Evolutionary conservation across 2,329 filamentous ascomycete species (phyloP).

Genomic region (Knoxdaviesia proteae): DNA sequence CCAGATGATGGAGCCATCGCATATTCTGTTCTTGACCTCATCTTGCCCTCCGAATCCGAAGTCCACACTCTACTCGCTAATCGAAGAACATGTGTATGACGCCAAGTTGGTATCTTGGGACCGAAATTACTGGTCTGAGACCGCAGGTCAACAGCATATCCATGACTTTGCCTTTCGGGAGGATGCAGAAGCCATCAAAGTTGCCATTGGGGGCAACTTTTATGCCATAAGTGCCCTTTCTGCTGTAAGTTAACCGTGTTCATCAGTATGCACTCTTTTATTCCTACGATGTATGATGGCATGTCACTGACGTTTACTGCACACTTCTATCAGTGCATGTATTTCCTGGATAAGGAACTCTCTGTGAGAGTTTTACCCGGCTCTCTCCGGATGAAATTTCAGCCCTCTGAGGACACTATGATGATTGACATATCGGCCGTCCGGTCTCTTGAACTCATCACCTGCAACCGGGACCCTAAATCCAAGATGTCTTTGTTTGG

Average conservation of each 20-base stretch:
- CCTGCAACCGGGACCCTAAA: slow-evolving; percentile 59
- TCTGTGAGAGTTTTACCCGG: slow-evolving; percentile 51
- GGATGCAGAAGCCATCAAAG: slow-evolving; percentile 62
- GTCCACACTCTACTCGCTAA: slow-evolving; percentile 53
- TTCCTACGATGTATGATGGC: too few species aligned
- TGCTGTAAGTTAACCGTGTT: slow-evolving; percentile 35
- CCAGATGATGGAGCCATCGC: slow-evolving; percentile 56
- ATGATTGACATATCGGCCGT: slow-evolving; percentile 86
- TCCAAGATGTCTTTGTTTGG: slow-evolving; percentile 73
- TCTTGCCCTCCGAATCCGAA: slow-evolving; percentile 42
- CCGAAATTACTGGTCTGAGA: slow-evolving; percentile 68
- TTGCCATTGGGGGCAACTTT: slow-evolving; percentile 63
- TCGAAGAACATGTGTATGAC: slow-evolving; percentile 49
- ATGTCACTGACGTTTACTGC: too few species aligned
- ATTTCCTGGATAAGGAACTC: slow-evolving; percentile 56
- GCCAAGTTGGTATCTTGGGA: slow-evolving; percentile 38
- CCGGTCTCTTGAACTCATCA: slow-evolving; percentile 69
- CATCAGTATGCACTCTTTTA: background rate
- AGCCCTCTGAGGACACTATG: slow-evolving; percentile 81
- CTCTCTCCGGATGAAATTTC: slow-evolving; percentile 68
- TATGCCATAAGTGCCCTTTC: slow-evolving; percentile 72
- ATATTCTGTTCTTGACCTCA: slow-evolving; percentile 58
- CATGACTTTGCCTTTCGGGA: slow-evolving; percentile 58
- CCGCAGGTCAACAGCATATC: slow-evolving; percentile 55
- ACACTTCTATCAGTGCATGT: slow-evolving; percentile 39